Conservation (phyloP, 1,284 basidiomycete genomes). For the Ceratobasidium sp. region DNA sequence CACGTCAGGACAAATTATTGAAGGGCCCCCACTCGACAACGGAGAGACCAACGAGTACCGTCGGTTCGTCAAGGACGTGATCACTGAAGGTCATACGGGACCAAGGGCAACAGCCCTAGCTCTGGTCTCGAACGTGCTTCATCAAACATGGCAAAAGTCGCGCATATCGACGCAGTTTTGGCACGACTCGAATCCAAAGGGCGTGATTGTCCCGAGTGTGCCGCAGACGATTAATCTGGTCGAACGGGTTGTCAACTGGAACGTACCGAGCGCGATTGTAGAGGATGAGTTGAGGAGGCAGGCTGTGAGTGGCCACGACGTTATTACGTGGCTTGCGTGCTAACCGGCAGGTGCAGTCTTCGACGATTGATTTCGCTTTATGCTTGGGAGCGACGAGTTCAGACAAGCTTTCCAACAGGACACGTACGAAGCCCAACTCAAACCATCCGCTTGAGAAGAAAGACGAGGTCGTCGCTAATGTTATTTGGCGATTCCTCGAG, state of each 20-base stretch:
- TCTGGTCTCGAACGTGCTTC: conserved; percentile 78
- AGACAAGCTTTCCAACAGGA: conserved; percentile 81
- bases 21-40: conserved; percentile 91
- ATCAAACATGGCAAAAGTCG: conserved; percentile 82
- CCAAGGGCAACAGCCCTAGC: conserved; percentile 92
- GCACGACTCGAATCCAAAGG: conserved; percentile 64
- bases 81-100: conserved; percentile 91
- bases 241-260: conserved; percentile 92
- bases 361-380: conserved; percentile 96
- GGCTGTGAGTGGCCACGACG: conserved; percentile 72
- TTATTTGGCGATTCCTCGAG: conserved; percentile 98
- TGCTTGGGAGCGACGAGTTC: conserved; percentile 90
- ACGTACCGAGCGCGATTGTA: conserved; percentile 85
- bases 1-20: conserved; percentile 83
- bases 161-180: conserved; percentile 79
- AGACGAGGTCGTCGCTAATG: conserved; percentile 98
- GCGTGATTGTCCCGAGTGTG: conserved; percentile 73
- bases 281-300: conserved; percentile 96
- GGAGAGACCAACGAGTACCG: conserved; percentile 95
- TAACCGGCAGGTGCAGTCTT: conserved; percentile 65
- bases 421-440: conserved; percentile 65
- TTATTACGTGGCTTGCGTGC: conserved; percentile 26
- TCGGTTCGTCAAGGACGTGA: conserved; percentile 93
- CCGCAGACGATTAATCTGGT: conserved; percentile 85
- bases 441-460: conserved; percentile 85